Base-by-base conservation (phyloP, 2,329 filamentous ascomycete species). In the Aquanectria penicillioides region DNA sequence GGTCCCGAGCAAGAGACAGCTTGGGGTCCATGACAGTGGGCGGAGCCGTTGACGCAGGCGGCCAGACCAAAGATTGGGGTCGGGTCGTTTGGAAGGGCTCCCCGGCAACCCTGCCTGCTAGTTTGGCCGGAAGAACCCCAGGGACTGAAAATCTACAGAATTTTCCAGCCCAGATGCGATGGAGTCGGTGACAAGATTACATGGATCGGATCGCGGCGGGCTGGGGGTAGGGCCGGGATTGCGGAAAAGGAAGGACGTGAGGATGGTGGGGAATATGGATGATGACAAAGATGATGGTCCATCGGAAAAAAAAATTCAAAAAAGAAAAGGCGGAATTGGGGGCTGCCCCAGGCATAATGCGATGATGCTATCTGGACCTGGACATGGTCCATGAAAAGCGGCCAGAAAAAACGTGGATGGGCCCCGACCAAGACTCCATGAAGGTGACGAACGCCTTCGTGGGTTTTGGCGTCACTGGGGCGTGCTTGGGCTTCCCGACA, bases 371-470 rank as follows among this genome's bases (percentile, higher is more conserved):
- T 29, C 26, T 18, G 6, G 18, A 17, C 7, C 23, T 10, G 46
- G n/a, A 37, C 13, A 10, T 20, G n/a, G 20, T 26, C 31, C 22
- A 36, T 29, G 48, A 43, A 53, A 22, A 51, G 37, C 40, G 37
- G 31, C 25, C 46, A 51, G 33, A 28, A 49, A 44, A 53, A 54
- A 65, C 64, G 51, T 44, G 62, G 52, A 63, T 52, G 62, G 57
- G 50, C 49, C 7, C 36, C 37, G 33, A 48, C 43, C 38, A 53
- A 66, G 36, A 58, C 46, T 37, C 37, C 41, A 53, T 38, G 54
- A 22, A 49, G 5, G 31, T 12, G 54, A 22, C 59, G 44, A 48
- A 53, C 36, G 26, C 34, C 41, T n/a, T n/a, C n/a, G n/a, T n/a
- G n/a, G n/a, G n/a, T n/a, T 41, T 40, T 34, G 38, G 31, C 4